These are phyloP conservation scores for Penicillium parvum DNA, from an alignment of 495 filamentous ascomycete genomes.

Conservation along the genomic window DNA sequence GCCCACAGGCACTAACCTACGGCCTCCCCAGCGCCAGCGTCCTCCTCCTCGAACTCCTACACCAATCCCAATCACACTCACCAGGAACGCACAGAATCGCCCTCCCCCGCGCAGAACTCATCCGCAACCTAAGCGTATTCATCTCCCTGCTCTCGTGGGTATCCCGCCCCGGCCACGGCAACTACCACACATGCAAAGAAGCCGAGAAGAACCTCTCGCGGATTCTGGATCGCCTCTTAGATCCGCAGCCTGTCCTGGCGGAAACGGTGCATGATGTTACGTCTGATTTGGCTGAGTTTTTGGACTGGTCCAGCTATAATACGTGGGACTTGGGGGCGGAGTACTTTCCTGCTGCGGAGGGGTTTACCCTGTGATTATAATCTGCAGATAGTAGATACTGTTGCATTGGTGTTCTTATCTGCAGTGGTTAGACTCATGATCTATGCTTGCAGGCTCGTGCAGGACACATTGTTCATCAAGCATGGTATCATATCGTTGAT, in stretches of 20 bases:
- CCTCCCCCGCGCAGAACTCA: constrained; percentile 54
- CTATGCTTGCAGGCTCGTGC: constrained; percentile 2
- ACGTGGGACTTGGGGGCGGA: constrained; percentile 35
- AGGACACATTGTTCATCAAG: too few relatives aligned
- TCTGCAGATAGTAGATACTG: too few relatives aligned
- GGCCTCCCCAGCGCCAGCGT: constrained; percentile 57
- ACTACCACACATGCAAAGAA: constrained; percentile 48
- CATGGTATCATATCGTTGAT: constrained; percentile 13
- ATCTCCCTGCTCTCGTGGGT: constrained; percentile 56
- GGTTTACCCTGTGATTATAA: constrained; percentile 23
- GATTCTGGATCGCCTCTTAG: constrained; percentile 40
- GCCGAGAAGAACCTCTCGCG: constrained; percentile 42
- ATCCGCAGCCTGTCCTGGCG: constrained; percentile 31
- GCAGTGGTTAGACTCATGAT: too few relatives aligned
- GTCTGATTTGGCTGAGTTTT: constrained; percentile 31
- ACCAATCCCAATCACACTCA: constrained; percentile 52
- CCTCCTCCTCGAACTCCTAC: constrained; percentile 58
- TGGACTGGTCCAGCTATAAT: constrained; percentile 39
- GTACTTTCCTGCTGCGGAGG: constrained; percentile 24
- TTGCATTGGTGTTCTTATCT: too few relatives aligned
- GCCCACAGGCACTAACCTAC: constrained; percentile 46
- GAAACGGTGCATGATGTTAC: constrained; percentile 31
- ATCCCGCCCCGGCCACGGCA: constrained; percentile 46
- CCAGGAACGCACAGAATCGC: constrained; percentile 28
- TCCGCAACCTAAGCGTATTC: constrained; percentile 62